A percentile compares a stretch with the other conserved stretches of the same genome.
phyloP scores from a whole-genome alignment of 2,329 filamentous ascomycete genomes.

The Exutisphaerella laricina region DNA sequence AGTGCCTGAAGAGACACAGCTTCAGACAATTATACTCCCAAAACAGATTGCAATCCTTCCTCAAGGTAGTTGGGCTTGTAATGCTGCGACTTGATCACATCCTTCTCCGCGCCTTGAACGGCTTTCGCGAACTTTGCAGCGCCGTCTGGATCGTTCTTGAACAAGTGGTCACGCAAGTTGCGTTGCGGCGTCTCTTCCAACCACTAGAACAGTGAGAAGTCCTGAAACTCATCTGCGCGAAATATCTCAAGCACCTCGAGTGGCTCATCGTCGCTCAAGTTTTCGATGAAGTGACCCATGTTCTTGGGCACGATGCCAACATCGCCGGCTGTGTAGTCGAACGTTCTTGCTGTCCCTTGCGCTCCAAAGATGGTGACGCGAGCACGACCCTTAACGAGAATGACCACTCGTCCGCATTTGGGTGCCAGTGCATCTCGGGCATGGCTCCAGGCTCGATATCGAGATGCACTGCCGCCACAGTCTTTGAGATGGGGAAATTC shows the following conservation, averaged over 20 bases:
- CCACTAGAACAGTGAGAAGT: conserved; percentile 71
- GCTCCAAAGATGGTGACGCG: conserved; percentile 70
- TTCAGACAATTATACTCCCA: background rate
- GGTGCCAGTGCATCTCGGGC: conserved; percentile 80
- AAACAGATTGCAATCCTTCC: background rate
- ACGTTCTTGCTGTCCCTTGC: conserved; percentile 64
- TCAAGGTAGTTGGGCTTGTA: background rate
- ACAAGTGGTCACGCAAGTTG: conserved; percentile 54
- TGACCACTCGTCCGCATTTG: conserved; percentile 72
- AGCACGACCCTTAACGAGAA: conserved; percentile 67
- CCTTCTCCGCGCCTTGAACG: conserved; percentile 57
- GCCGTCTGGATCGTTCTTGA: conserved; percentile 55
- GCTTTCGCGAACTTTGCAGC: conserved; percentile 58
- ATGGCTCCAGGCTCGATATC: conserved; percentile 66
- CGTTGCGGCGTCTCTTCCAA: conserved; percentile 64
- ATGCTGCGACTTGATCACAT: conserved; percentile 33
- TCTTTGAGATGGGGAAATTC: conserved; percentile 69
- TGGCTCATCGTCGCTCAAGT: conserved; percentile 65
- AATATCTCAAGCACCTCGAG: conserved; percentile 73
- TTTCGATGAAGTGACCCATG: conserved; percentile 78
- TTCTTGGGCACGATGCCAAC: conserved; percentile 70
- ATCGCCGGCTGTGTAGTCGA: conserved; percentile 69
- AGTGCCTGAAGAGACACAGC: too few relatives aligned
- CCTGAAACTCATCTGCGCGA: conserved; percentile 57
- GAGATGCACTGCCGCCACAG: conserved; percentile 66